These are phyloP conservation scores for Globisporangium carolinianum DNA, from an alignment of 352 stramenopile species.

Conservation along the genomic window DNA sequence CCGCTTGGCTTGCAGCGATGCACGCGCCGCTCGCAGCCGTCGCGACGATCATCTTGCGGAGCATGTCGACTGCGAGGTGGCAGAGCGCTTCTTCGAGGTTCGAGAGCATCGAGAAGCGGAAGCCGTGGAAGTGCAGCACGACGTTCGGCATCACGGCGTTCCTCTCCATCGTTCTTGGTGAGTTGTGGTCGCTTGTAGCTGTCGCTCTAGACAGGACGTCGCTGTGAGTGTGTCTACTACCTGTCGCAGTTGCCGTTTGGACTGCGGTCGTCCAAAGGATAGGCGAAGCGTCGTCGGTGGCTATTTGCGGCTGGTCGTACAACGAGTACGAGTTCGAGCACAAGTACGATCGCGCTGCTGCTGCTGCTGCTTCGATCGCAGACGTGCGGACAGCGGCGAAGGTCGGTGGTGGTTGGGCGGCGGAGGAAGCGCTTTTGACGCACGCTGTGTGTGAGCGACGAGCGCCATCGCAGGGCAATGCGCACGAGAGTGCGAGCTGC, in stretches of 20 bases:
- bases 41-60: constrained; percentile 14
- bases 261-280: background rate
- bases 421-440: background rate
- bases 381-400: background rate
- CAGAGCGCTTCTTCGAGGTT: constrained; percentile 17
- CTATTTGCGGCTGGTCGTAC: background rate
- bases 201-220: constrained; percentile 8
- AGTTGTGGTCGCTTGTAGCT: background rate
- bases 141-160: constrained; percentile 32
- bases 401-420: background rate
- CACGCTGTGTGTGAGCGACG: no score
- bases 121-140: constrained; percentile 58
- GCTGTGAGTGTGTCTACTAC: background rate
- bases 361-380: background rate
- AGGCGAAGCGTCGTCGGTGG: background rate
- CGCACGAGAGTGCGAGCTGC: no score
- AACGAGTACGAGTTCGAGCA: no score
- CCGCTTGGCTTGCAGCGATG: constrained; percentile 7
- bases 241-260: background rate
- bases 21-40: constrained; percentile 11
- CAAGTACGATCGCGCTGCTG: background rate
- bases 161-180: constrained; percentile 6
- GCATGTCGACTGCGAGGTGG: constrained; percentile 18
- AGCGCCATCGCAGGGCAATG: no score
- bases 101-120: constrained; percentile 24